A percentile compares a stretch with the other conserved stretches of the same genome.
phyloP scores from a whole-genome alignment of 2,329 filamentous ascomycete genomes.

The Botrytis tulipae region DNA sequence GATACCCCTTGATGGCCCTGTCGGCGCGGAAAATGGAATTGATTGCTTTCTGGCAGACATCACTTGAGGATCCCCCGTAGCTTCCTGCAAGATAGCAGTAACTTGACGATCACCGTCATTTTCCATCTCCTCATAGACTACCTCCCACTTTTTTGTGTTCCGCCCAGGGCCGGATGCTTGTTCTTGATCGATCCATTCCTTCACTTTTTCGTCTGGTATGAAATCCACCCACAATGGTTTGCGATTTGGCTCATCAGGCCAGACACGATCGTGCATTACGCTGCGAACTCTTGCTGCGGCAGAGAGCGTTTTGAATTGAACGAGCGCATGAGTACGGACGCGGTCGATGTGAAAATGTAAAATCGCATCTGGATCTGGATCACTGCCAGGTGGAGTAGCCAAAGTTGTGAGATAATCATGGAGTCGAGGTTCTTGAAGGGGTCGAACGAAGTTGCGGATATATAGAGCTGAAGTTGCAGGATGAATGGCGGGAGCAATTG shows the following conservation, averaged over 20 bases:
- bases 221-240: slow-evolving; percentile 89
- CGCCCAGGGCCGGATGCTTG: slow-evolving; percentile 44
- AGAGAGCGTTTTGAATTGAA: slow-evolving; percentile 64
- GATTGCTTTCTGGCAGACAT: slow-evolving; percentile 13
- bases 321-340: slow-evolving; percentile 86
- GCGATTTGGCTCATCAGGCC: slow-evolving; percentile 83
- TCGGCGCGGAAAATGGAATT: slow-evolving; percentile 38
- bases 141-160: slow-evolving; percentile 62
- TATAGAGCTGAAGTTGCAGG: slow-evolving; percentile 76
- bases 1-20: slow-evolving; percentile 30
- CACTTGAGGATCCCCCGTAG: slow-evolving; percentile 22
- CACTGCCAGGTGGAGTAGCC: slow-evolving; percentile 56
- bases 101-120: slow-evolving; percentile 55
- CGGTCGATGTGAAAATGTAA: slow-evolving; percentile 74
- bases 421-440: slow-evolving; percentile 67
- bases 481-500: slow-evolving; percentile 60
- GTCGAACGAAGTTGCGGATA: slow-evolving; percentile 87
- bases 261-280: slow-evolving; percentile 73
- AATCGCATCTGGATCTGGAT: slow-evolving; percentile 56
- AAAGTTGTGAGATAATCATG: slow-evolving; percentile 67
- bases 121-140: slow-evolving; percentile 62
- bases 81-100: slow-evolving; percentile 56
- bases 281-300: slow-evolving; percentile 76
- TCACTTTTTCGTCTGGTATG: slow-evolving; percentile 71
- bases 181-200: slow-evolving; percentile 72